A percentile compares a stretch with the other conserved stretches of the same genome.
These are phyloP conservation scores for Tulasnella sp. DNA, from an alignment of 768 basidiomycete species.

Conservation along the genomic window DNA sequence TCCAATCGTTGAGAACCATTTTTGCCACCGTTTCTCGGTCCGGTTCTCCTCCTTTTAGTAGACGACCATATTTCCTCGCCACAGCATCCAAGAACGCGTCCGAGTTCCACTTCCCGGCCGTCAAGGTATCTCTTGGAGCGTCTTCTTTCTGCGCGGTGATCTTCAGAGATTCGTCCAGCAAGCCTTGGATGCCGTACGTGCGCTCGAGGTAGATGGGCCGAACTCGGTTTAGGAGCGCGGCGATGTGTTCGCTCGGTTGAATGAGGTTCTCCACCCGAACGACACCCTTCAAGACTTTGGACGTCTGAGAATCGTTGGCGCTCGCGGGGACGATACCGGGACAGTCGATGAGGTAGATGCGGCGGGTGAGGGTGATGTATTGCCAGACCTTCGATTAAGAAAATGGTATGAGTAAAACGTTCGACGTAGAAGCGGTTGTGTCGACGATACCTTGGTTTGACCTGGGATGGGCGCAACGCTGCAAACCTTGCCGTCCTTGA, in stretches of 20 bases:
- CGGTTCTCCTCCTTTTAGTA: conserved; percentile 92
- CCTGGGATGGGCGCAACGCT: conserved; percentile 94
- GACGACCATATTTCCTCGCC: conserved; percentile 84
- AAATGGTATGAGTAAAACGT: not conserved
- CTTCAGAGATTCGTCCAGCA: not conserved
- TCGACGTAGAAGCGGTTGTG: not conserved
- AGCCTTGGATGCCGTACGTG: conserved; percentile 25
- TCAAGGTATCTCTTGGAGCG: not conserved
- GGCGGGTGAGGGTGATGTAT: conserved; percentile 93
- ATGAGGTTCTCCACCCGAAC: conserved; percentile 92
- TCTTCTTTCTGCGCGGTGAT: conserved; percentile 17
- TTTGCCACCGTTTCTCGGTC: conserved; percentile 89
- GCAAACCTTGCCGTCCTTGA: conserved; percentile 98
- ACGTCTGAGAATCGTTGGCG: conserved; percentile 81
- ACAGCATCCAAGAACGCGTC: conserved; percentile 78
- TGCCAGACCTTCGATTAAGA: conserved; percentile 70
- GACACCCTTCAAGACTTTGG: conserved; percentile 93
- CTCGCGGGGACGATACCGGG: conserved; percentile 97
- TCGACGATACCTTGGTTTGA: conserved; percentile 73
- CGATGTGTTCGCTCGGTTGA: conserved; percentile 89
- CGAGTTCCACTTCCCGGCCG: conserved; percentile 51
- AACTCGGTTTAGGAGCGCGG: conserved; percentile 82
- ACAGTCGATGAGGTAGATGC: conserved; percentile 99
- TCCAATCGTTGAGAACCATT: conserved; percentile 95
- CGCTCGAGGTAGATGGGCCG: conserved; percentile 49